A percentile compares a stretch with the other conserved stretches of the same genome.
These are phyloP conservation scores for Pichia cephalocereana DNA, from an alignment of 805 yeast species.

Conservation along the genomic window DNA sequence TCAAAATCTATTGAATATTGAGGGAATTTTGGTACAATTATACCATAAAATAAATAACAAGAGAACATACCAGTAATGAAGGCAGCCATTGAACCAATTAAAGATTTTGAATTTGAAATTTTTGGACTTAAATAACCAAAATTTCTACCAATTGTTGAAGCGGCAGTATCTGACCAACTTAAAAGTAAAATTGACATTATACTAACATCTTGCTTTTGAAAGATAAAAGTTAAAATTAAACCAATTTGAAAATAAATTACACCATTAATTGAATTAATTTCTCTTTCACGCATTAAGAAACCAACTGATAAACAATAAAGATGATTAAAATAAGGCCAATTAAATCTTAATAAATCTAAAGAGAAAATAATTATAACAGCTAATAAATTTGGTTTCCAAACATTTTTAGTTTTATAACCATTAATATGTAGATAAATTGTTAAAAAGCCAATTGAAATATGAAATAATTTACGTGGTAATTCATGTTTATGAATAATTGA, in stretches of 20 bases:
- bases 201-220: constrained; percentile 73
- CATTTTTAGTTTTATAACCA: constrained; percentile 45
- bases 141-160: constrained; percentile 84
- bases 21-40: constrained; percentile 56
- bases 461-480: constrained; percentile 79
- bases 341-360: constrained; percentile 62
- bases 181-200: constrained; percentile 68
- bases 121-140: constrained; percentile 81
- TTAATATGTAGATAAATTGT: constrained; percentile 63
- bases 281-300: constrained; percentile 77
- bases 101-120: constrained; percentile 62
- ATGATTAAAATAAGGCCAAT: constrained; percentile 51
- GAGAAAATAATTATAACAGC: constrained; percentile 48
- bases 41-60: constrained; percentile 63
- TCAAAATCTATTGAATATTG: constrained; percentile 41
- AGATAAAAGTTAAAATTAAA: constrained; percentile 54
- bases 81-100: constrained; percentile 90
- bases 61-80: constrained; percentile 59
- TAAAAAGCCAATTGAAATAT: constrained; percentile 79
- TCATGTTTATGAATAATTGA: constrained; percentile 54
- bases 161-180: constrained; percentile 98
- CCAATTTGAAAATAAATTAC: constrained; percentile 84
- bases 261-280: constrained; percentile 69
- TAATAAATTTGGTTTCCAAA: constrained; percentile 50
- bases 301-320: constrained; percentile 63